A percentile compares a stretch with the other conserved stretches of the same genome.
phyloP scores from a whole-genome alignment of 148 eudicot genomes.

The Vaccinium vitisidaea region DNA sequence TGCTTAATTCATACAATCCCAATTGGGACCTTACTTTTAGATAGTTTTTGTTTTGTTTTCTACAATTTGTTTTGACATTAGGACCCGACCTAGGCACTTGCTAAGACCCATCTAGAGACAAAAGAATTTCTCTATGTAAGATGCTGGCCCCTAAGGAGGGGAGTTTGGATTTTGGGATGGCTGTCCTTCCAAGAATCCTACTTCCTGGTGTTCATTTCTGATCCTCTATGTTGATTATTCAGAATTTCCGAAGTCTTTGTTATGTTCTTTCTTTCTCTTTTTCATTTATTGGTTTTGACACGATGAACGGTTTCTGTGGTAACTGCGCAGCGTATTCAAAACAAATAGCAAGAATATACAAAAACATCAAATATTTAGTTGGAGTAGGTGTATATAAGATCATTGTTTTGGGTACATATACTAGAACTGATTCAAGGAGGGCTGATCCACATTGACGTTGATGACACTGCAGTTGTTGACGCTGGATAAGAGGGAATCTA shows the following conservation, averaged over 20 bases:
- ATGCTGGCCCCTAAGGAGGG: not conserved
- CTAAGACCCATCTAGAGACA: not conserved
- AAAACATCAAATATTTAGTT: not conserved
- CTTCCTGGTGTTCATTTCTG: not conserved
- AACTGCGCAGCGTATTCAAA: not conserved
- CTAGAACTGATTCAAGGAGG: not conserved
- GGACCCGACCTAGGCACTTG: not conserved
- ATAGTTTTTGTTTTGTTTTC: not conserved
- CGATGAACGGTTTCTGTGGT: not conserved
- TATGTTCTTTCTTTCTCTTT: not conserved
- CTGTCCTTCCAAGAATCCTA: not conserved
- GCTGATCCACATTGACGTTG: constrained; percentile 13
- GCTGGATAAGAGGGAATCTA: constrained; percentile 24
- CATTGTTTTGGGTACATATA: not conserved
- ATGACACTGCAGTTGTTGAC: constrained; percentile 34
- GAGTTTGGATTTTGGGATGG: not conserved
- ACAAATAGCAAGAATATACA: not conserved
- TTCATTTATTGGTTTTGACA: not conserved
- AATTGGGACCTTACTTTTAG: not conserved
- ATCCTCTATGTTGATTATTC: not conserved
- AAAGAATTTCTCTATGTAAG: not conserved
- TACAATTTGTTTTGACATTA: not conserved
- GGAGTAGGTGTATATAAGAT: not conserved
- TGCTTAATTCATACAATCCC: not conserved
- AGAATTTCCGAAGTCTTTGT: not conserved